Evolutionary conservation across 495 filamentous ascomycete species (phyloP).

Genomic region (Aspergillus diversus): DNA sequence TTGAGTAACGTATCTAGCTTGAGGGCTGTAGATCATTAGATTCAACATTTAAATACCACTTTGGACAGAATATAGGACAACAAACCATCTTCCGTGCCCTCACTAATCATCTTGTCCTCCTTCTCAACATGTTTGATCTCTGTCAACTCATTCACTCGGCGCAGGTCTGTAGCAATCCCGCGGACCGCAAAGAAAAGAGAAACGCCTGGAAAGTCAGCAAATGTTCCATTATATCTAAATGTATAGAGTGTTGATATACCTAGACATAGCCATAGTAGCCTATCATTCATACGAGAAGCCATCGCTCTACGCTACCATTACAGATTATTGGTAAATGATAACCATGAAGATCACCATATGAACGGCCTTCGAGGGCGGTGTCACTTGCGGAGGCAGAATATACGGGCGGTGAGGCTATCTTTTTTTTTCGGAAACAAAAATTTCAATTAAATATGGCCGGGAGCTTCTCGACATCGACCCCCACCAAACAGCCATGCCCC

Average conservation of each 20-base stretch:
- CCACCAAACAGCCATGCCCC: constrained; percentile 66
- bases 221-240: background rate
- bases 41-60: background rate
- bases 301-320: constrained; percentile 27
- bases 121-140: constrained; percentile 53
- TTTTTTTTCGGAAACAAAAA: constrained; percentile 37
- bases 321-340: constrained; percentile 1
- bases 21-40: constrained; percentile 38
- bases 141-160: constrained; percentile 50
- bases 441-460: constrained; percentile 24
- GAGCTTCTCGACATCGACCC: constrained; percentile 15
- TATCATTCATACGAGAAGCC: constrained; percentile 45
- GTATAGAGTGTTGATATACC: constrained; percentile 29
- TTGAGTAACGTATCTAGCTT: constrained; percentile 55
- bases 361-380: constrained; percentile 32
- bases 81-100: constrained; percentile 53
- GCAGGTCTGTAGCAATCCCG: constrained; percentile 49
- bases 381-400: constrained; percentile 39
- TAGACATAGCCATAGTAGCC: constrained; percentile 49
- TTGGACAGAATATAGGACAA: background rate
- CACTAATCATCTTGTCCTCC: constrained; percentile 49
- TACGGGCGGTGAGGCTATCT: constrained; percentile 39
- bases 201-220: constrained; percentile 37
- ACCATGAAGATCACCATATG: background rate
- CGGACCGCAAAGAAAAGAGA: constrained; percentile 52